Base-by-base conservation (phyloP, 139 green algal species). In the Auxenochlorella pyrenoidosa region DNA sequence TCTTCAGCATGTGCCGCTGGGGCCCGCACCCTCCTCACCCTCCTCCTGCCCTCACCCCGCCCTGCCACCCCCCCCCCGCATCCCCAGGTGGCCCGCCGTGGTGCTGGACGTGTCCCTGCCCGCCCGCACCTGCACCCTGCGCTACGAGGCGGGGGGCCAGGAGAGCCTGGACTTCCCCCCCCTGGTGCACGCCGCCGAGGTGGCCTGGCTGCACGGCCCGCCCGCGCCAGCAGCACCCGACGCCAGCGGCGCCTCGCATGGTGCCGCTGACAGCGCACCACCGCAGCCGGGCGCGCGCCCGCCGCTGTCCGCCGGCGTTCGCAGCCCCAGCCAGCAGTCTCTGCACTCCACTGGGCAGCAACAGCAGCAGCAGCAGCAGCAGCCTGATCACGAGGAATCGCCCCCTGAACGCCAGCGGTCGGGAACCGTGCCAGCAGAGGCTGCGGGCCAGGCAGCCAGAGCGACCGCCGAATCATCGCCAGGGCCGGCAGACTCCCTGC, bases 121-220 rank as follows among this genome's bases (percentile, higher is more conserved):
- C 38, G 38, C 68, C 32, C 51, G 82, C 65, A 70, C 38, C 4
- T 75, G 71, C 24, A 30, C 38, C 34, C 87, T 93, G 15, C 81
- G 90, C 40, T 93, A 92, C 47, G 85, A 93, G n/a, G 91, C 90
- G 59, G 87, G 89, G 15, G 85, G 90, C 47, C 80, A 91, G 75
- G 68, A 87, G 43, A 72, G 85, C 41, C n/a, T 88, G 51, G 81
- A 91, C 34, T 60, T 93, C 41, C 70, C 40, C 12, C 58, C 84
- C 15, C 79, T 93, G 58, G 43, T 91, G 15, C 60, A 65, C 34
- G 83, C 88, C 38, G 83, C 79, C 0, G 89, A 92, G 86, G 89
- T 90, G 78, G 89, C 89, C 43, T 92, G 89, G 89, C 86, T 92
- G 60, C 32, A 30, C 24, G 82, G 24, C n/a, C 66, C 63, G 30